A percentile compares a stretch with the other conserved stretches of the same genome.
Conservation (phyloP, 768 basidiomycete species). For the Suillus americanus region DNA sequence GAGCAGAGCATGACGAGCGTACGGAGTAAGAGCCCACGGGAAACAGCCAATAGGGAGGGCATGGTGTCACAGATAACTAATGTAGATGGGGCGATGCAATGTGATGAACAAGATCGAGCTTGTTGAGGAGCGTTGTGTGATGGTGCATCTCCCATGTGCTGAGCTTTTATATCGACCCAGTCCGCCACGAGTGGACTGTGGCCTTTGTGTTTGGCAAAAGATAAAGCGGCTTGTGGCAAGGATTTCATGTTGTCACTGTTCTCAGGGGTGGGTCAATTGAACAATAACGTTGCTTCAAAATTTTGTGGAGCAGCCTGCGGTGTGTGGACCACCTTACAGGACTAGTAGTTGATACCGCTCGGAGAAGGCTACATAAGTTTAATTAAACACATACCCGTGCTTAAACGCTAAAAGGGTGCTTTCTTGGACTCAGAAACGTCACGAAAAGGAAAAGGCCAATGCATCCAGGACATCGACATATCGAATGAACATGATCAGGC, state of each 20-base stretch:
- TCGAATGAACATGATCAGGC: neutral
- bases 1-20: conserved; percentile 2
- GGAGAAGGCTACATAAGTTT: neutral
- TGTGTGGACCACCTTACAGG: neutral
- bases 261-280: neutral
- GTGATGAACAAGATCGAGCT: conserved; percentile 5
- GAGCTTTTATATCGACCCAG: neutral
- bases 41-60: conserved; percentile 22
- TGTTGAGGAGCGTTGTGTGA: neutral
- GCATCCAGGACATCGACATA: neutral
- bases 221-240: neutral
- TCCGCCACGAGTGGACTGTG: neutral
- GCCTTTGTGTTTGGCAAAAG: neutral
- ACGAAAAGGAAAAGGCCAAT: neutral
- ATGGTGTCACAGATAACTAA: conserved; percentile 24
- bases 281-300: neutral
- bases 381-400: neutral
- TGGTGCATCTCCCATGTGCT: neutral
- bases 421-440: neutral
- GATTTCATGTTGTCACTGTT: neutral
- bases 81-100: conserved; percentile 5
- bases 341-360: neutral
- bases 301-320: neutral
- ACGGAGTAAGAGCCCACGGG: conserved; percentile 20
- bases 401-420: neutral